A percentile compares a stretch with the other conserved stretches of the same genome.
Conservation (phyloP, 2,329 filamentous ascomycete species). For the Xylaria digitata region DNA sequence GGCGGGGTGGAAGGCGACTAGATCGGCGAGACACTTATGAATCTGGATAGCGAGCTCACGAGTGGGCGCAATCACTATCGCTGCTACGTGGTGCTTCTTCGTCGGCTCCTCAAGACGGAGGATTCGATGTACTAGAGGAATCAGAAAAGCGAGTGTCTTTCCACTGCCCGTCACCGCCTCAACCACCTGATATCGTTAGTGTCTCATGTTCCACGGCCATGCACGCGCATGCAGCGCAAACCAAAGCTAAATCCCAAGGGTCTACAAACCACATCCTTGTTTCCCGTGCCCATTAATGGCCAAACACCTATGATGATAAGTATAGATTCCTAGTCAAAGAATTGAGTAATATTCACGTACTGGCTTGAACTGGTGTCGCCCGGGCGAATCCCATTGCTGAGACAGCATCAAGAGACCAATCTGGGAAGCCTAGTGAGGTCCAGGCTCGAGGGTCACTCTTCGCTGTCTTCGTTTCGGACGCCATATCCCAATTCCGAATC, state of each 20-base stretch:
- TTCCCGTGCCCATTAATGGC: slow-evolving; percentile 76
- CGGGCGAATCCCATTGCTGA: slow-evolving; percentile 84
- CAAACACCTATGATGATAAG: slow-evolving; percentile 63
- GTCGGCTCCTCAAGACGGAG: slow-evolving; percentile 82
- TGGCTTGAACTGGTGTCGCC: slow-evolving; percentile 96
- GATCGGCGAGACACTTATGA: slow-evolving; percentile 78
- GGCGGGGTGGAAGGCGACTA: slow-evolving; percentile 84
- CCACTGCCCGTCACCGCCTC: slow-evolving; percentile 89
- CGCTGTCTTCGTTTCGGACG: slow-evolving; percentile 48
- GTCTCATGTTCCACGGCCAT: background rate
- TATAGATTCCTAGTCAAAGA: background rate
- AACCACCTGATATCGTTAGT: slow-evolving; percentile 34
- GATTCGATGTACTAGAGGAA: slow-evolving; percentile 85
- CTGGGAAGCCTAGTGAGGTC: slow-evolving; percentile 75
- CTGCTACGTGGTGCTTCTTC: slow-evolving; percentile 89
- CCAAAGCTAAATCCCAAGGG: slow-evolving; percentile 10
- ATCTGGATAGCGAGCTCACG: slow-evolving; percentile 94
- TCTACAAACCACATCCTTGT: slow-evolving; percentile 46
- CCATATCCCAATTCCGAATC: slow-evolving; percentile 44
- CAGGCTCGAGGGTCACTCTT: slow-evolving; percentile 68
- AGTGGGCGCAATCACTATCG: slow-evolving; percentile 92
- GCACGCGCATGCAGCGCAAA: slow-evolving; percentile 7
- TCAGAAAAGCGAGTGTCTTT: slow-evolving; percentile 79
- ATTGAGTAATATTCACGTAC: slow-evolving; percentile 49
- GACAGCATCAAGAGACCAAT: slow-evolving; percentile 89